phyloP scores from a whole-genome alignment of 371 early-diverging fungal genomes.

The Actinomortierella ambigua region DNA sequence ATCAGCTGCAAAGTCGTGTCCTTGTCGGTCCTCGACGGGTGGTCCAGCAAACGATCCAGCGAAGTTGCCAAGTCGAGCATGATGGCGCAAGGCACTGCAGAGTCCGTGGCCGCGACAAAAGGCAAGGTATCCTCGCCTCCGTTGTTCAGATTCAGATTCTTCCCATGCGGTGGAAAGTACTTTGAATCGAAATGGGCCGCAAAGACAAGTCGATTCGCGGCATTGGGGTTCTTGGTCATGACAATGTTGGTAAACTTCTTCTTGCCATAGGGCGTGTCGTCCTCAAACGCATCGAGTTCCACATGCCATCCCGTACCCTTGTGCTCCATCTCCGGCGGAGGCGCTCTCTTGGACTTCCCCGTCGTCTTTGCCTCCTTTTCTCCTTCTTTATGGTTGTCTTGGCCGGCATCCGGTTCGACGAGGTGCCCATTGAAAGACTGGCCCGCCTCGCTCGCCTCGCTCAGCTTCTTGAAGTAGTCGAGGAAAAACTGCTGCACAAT shows the following conservation, averaged over 20 bases:
- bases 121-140: slow-evolving; percentile 51
- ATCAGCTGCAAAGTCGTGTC: slow-evolving; percentile 83
- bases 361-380: too few species aligned
- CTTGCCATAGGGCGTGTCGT: slow-evolving; percentile 75
- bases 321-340: not conserved
- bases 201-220: slow-evolving; percentile 75
- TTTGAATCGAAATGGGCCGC: slow-evolving; percentile 95
- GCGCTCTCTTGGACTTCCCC: slow-evolving; percentile 9
- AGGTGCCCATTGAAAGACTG: not conserved
- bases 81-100: slow-evolving; percentile 87
- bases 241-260: slow-evolving; percentile 86
- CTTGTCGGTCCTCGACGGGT: slow-evolving; percentile 6
- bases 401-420: too few species aligned
- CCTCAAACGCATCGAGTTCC: slow-evolving; percentile 79
- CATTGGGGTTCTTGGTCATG: slow-evolving; percentile 81
- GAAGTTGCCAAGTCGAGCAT: slow-evolving; percentile 82
- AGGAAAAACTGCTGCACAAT: slow-evolving; percentile 75
- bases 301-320: slow-evolving; percentile 69
- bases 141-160: slow-evolving; percentile 15
- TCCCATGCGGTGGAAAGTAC: slow-evolving; percentile 50
- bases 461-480: slow-evolving; percentile 59
- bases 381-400: too few species aligned
- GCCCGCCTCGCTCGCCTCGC: slow-evolving; percentile 27
- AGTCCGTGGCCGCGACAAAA: slow-evolving; percentile 87
- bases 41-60: slow-evolving; percentile 49